A percentile compares a stretch with the other conserved stretches of the same genome.
phyloP scores from a whole-genome alignment of 345 rosid genomes.

The Eucalyptus victrix region DNA sequence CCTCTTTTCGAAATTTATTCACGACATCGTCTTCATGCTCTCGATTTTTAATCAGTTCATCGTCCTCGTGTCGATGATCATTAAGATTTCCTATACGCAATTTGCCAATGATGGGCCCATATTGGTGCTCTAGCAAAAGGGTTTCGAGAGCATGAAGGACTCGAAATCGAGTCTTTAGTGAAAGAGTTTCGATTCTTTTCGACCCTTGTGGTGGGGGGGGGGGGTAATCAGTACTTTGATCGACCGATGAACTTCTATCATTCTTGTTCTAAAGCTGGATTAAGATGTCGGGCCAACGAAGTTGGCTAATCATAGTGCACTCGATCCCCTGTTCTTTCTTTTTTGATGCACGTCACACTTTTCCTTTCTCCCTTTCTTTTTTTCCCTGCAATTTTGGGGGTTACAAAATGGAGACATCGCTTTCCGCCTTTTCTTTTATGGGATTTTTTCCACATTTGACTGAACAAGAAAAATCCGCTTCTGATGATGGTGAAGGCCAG shows the following conservation, averaged over 20 bases:
- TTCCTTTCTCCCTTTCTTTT: not conserved
- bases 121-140: not conserved
- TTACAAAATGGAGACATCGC: not conserved
- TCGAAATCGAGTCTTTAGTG: not conserved
- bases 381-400: not conserved
- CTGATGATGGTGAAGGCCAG: not conserved
- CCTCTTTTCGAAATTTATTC: not conserved
- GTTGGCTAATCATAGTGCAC: not conserved
- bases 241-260: not conserved
- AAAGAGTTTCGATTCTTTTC: not conserved
- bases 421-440: not conserved
- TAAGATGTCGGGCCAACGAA: not conserved
- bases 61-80: not conserved
- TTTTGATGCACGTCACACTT: not conserved
- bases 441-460: not conserved
- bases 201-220: not conserved
- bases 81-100: not conserved
- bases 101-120: not conserved
- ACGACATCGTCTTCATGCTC: not conserved
- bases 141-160: not conserved
- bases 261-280: not conserved
- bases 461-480: not conserved
- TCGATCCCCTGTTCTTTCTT: not conserved
- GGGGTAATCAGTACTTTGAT: not conserved
- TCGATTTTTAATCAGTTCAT: not conserved